phyloP scores from a whole-genome alignment of 2,329 filamentous ascomycete genomes.

The Teratosphaeriaceae sp. region DNA sequence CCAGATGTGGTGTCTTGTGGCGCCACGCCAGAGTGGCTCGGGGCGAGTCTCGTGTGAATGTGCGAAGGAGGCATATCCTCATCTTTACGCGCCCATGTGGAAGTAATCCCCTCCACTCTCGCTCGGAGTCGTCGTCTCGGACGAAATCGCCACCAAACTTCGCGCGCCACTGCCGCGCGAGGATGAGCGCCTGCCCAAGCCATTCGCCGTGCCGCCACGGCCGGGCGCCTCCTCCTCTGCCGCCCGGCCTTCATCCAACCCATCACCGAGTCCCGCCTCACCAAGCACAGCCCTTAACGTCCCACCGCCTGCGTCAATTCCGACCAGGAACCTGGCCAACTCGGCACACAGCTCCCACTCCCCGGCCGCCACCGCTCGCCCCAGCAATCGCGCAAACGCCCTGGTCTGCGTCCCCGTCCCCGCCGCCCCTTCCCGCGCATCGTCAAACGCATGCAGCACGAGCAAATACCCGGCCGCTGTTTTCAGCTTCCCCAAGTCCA shows the following conservation, averaged over 20 bases:
- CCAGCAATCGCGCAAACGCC: constrained; percentile 70
- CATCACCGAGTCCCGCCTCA: constrained; percentile 20
- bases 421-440: constrained; percentile 12
- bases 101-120: constrained; percentile 4
- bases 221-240: too few relatives aligned
- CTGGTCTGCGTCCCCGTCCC: constrained; percentile 54
- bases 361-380: constrained; percentile 70
- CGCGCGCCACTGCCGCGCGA: too few relatives aligned
- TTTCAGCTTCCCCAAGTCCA: constrained; percentile 79
- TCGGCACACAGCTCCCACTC: constrained; percentile 98
- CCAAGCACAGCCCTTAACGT: constrained; percentile 66
- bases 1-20: too few relatives aligned
- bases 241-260: not conserved
- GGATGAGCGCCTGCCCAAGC: too few relatives aligned
- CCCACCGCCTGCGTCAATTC: constrained; percentile 78
- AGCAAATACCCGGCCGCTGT: constrained; percentile 96
- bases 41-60: too few relatives aligned
- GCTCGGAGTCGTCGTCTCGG: not conserved
- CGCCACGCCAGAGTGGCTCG: too few relatives aligned
- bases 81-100: not conserved
- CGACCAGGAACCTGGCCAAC: constrained; percentile 87
- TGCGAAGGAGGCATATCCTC: too few relatives aligned
- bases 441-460: constrained; percentile 69
- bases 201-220: not conserved
- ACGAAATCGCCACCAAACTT: too few relatives aligned